Evolutionary conservation across 106 monocot species (phyloP), one percentile per base, ranked within the genome.

Genomic region (Amphibolis antarctica): DNA sequence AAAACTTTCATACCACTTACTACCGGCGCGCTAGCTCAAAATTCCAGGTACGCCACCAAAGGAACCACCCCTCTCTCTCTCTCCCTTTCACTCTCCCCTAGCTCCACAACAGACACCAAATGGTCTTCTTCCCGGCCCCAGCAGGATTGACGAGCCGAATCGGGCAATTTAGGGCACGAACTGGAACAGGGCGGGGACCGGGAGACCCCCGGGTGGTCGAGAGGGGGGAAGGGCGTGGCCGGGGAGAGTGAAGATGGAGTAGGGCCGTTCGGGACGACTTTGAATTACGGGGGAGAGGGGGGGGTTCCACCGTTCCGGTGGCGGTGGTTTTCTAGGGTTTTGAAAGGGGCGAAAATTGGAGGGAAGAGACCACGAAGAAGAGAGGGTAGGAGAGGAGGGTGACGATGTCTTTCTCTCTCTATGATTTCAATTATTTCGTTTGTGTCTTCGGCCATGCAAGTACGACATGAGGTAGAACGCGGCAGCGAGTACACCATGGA

Each of bases 301-400:
- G 29, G 19, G n/a, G 23, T 46, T 13, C 46, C 17, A 26, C 23
- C 14, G 43, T 63, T 42, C 30, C 12, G 28, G 62, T 42, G 20
- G 31, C 6, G 2, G 25, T 26, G 24, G 61, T 10, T 50, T 49
- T 57, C 59, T 60, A 59, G 66, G 73, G 73, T 73, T 73, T 73
- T 65, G 66, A 73, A 73, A 66, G 44, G 73, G 64, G 65, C 49
- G 63, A 66, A 66, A 73, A 60, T 55, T 55, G 72, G 73, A 73
- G 73, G 73, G 73, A 73, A 73, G 59, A 14, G 66, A 49, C 14
- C n/a, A 48, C 4, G 23, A 30, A 66, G 2, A 0, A 24, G 10
- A 53, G 53, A 24, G 9, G 5, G 10, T 5, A 26, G 14, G 57
- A 25, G 57, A 28, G 26, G 26, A 57, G 15, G 25, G 0, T 13